phyloP scores from a whole-genome alignment of 2,329 filamentous ascomycete species.

The Diaporthe ampelina region DNA sequence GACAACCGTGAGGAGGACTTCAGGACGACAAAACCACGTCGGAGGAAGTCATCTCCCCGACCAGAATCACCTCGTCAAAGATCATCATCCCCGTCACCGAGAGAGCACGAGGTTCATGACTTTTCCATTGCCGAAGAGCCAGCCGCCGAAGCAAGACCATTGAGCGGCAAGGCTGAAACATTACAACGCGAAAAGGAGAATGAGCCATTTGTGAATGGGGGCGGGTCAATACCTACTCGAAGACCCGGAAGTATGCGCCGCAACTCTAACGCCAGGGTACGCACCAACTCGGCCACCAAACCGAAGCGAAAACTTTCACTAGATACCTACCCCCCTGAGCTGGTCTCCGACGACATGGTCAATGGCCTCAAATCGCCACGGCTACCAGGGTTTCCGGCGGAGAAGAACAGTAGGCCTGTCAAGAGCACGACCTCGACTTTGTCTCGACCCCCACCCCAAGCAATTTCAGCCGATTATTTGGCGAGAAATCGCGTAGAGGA shows the following conservation, averaged over 20 bases:
- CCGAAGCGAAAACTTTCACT: slow-evolving; percentile 52
- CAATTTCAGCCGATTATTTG: slow-evolving; percentile 51
- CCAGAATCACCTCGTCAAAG: slow-evolving; percentile 26
- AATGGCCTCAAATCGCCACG: slow-evolving; percentile 50
- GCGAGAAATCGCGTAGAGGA: slow-evolving; percentile 43
- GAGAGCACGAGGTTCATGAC: slow-evolving; percentile 11
- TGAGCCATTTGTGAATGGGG: slow-evolving; percentile 22
- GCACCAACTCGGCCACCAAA: slow-evolving; percentile 48
- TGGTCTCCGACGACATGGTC: slow-evolving; percentile 48
- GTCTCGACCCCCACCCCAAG: slow-evolving; percentile 52
- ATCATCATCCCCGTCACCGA: neutral
- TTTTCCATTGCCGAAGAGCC: slow-evolving; percentile 38
- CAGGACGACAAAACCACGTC: slow-evolving; percentile 39
- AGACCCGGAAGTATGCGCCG: slow-evolving; percentile 46
- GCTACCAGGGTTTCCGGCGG: slow-evolving; percentile 41
- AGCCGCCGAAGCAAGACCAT: neutral
- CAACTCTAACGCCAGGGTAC: slow-evolving; percentile 53
- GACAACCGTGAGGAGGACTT: slow-evolving; percentile 46
- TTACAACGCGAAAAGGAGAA: slow-evolving; percentile 27
- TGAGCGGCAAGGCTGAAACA: slow-evolving; percentile 1
- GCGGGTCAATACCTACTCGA: slow-evolving; percentile 26
- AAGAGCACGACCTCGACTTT: slow-evolving; percentile 46
- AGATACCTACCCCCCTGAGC: slow-evolving; percentile 50
- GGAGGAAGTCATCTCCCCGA: slow-evolving; percentile 36
- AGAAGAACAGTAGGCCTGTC: slow-evolving; percentile 45